Evolutionary conservation across 345 rosid species (phyloP).

Genomic region (Euphorbia lathyris): DNA sequence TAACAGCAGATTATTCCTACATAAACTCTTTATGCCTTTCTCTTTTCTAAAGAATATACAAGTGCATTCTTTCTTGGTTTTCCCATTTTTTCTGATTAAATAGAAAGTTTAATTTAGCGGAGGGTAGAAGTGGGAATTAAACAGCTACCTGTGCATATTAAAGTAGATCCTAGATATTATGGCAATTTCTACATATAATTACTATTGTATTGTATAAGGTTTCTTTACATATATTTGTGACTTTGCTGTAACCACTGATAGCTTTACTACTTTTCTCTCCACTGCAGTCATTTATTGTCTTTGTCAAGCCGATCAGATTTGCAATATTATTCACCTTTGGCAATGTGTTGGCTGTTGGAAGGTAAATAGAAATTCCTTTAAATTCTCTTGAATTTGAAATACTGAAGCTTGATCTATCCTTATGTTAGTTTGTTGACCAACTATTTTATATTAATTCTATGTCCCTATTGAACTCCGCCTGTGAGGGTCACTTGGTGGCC

Average conservation of each 20-base stretch:
- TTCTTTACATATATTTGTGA: neutral
- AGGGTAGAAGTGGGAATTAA: neutral
- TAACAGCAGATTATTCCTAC: too few relatives aligned
- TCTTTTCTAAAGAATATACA: slow-evolving; percentile 1
- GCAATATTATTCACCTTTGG: slow-evolving; percentile 89
- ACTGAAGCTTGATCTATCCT: neutral
- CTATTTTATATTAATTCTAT: neutral
- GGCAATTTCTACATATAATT: neutral
- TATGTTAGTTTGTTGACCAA: slow-evolving; percentile 6
- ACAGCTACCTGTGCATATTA: neutral
- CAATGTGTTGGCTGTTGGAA: slow-evolving; percentile 85
- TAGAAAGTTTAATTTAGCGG: neutral
- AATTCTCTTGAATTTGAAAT: neutral
- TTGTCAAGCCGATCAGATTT: slow-evolving; percentile 74
- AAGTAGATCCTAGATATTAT: neutral
- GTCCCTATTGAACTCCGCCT: too few relatives aligned
- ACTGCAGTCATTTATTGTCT: slow-evolving; percentile 80
- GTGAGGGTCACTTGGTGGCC: too few relatives aligned
- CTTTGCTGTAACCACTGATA: slow-evolving; percentile 2
- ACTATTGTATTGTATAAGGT: neutral
- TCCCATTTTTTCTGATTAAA: neutral
- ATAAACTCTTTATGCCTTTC: neutral
- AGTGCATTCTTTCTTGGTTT: neutral
- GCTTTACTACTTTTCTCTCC: slow-evolving; percentile 12
- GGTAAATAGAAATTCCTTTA: slow-evolving; percentile 36